Evolutionary conservation across 2,329 filamentous ascomycete genomes (phyloP).

Genomic region (Pyricularia pennisetigena): DNA sequence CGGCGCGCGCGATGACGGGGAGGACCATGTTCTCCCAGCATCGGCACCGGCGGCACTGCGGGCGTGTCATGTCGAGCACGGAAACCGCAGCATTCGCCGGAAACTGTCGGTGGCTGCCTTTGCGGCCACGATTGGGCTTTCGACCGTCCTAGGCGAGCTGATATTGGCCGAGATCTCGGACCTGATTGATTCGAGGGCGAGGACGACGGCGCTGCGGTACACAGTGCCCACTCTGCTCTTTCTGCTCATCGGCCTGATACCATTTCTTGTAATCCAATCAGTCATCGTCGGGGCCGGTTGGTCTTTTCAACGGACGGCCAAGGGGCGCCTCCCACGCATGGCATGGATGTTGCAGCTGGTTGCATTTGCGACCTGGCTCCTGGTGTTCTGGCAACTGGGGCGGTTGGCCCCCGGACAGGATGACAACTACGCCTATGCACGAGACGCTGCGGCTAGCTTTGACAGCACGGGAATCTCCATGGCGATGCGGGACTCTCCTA

Average conservation of each 20-base stretch:
- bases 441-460: conserved; percentile 16
- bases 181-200: conserved; percentile 56
- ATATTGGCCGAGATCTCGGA: conserved; percentile 80
- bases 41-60: conserved; percentile 50
- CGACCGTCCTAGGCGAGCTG: conserved; percentile 67
- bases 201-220: conserved; percentile 56
- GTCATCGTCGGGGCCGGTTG: conserved; percentile 48
- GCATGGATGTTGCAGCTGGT: conserved; percentile 55
- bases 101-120: conserved; percentile 56
- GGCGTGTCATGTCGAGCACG: conserved; percentile 49
- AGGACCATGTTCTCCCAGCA: conserved; percentile 51
- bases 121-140: conserved; percentile 65
- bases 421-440: conserved; percentile 14
- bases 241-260: conserved; percentile 64
- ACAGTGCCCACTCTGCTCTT: conserved; percentile 64
- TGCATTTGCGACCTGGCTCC: conserved; percentile 60
- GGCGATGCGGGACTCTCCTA: conserved; percentile 10
- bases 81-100: conserved; percentile 37
- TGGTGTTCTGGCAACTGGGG: conserved; percentile 68
- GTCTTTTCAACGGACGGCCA: conserved; percentile 49
- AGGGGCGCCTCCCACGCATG: conserved; percentile 44
- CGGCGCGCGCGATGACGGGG: conserved; percentile 37
- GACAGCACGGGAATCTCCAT: conserved; percentile 21
- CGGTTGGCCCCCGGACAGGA: conserved; percentile 35
- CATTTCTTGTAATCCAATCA: conserved; percentile 68